A percentile compares a stretch with the other conserved stretches of the same genome.
phyloP scores from a whole-genome alignment of 495 filamentous ascomycete genomes.

The Trichoderma asperelloides region DNA sequence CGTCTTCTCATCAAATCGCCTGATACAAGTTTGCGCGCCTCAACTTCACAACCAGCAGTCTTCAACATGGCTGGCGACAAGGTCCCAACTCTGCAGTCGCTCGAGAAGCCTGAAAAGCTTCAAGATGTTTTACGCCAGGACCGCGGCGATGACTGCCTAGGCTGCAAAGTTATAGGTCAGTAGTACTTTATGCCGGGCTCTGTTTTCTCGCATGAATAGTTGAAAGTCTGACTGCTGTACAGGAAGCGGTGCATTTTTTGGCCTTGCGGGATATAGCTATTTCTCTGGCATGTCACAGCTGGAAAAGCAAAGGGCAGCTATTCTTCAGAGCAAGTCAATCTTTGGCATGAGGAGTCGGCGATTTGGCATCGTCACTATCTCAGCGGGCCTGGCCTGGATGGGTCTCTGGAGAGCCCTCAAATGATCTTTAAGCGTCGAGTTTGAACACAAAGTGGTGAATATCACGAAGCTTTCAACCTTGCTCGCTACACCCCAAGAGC shows the following conservation, averaged over 20 bases:
- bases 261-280: constrained; percentile 85
- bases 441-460: neutral
- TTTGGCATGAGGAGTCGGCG: constrained; percentile 70
- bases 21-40: neutral
- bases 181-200: constrained; percentile 7
- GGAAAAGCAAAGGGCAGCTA: constrained; percentile 55
- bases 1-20: neutral
- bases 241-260: constrained; percentile 80
- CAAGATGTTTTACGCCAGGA: constrained; percentile 50
- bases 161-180: constrained; percentile 61
- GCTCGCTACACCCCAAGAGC: neutral
- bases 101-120: constrained; percentile 44
- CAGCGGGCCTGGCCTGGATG: constrained; percentile 58
- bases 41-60: neutral
- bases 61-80: constrained; percentile 32
- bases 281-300: constrained; percentile 71
- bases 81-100: constrained; percentile 27
- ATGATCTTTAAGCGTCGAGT: constrained; percentile 10
- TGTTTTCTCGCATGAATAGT: neutral
- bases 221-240: constrained; percentile 2
- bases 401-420: constrained; percentile 43
- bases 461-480: neutral
- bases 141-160: constrained; percentile 57
- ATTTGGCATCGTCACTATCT: constrained; percentile 61
- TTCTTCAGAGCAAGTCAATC: constrained; percentile 58